Evolutionary conservation across 345 rosid species (phyloP).

Genomic region (Eucalyptus decipiens): DNA sequence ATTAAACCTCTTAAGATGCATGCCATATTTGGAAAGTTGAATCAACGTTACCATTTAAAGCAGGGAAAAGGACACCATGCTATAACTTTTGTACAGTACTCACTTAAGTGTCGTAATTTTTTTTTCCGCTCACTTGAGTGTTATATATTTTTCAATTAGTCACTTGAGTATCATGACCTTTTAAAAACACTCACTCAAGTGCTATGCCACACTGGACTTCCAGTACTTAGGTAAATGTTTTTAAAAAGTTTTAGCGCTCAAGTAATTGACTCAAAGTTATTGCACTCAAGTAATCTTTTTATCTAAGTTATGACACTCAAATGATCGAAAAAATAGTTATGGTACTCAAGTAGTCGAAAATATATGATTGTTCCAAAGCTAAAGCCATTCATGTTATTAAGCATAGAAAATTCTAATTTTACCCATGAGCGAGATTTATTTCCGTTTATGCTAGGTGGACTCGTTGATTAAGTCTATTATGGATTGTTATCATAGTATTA

Average conservation of each 20-base stretch:
- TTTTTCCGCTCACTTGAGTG: neutral
- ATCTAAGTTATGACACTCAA: neutral
- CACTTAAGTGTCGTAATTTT: neutral
- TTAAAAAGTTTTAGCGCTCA: neutral
- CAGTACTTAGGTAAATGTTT: neutral
- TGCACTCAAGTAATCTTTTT: neutral
- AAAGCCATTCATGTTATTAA: neutral
- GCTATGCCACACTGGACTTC: neutral
- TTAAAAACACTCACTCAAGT: neutral
- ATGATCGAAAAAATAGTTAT: no score
- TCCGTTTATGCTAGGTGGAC: neutral
- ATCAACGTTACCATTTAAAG: no score
- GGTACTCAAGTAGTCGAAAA: neutral
- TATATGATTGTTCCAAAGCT: neutral
- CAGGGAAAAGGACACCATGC: neutral
- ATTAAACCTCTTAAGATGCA: neutral
- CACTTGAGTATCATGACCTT: neutral
- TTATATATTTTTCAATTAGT: no score
- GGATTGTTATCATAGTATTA: neutral
- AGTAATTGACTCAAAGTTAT: neutral
- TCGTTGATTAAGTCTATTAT: neutral
- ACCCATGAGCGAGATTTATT: neutral
- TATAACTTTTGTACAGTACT: neutral
- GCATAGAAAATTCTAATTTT: neutral
- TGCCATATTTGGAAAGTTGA: neutral